A percentile compares a stretch with the other conserved stretches of the same genome.
Conservation (phyloP, 208 protist genomes). For the Lotmaria passim region DNA sequence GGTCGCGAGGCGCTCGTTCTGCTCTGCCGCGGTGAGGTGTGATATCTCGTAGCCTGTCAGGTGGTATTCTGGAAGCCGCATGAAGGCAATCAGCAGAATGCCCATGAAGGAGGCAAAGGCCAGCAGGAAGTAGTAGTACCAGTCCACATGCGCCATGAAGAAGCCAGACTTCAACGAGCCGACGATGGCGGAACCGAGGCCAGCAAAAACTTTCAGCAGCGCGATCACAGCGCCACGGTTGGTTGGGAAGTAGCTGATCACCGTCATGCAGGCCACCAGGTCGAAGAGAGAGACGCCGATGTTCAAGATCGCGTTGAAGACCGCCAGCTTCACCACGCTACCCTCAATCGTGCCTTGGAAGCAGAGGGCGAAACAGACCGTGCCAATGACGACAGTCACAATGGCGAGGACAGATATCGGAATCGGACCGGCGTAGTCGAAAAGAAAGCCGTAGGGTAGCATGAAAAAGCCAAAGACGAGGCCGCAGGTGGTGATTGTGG, state of each 20-base stretch:
- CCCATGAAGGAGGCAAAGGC: slow-evolving; percentile 29
- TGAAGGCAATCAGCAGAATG: slow-evolving; percentile 32
- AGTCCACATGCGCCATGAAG: slow-evolving; percentile 41
- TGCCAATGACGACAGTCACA: slow-evolving; percentile 36
- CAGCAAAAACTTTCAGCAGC: slow-evolving; percentile 64
- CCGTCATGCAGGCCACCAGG: slow-evolving; percentile 43
- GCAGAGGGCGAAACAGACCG: slow-evolving; percentile 51
- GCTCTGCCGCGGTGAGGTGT: slow-evolving; percentile 34
- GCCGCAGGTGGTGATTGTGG: slow-evolving; percentile 54
- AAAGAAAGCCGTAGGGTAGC: slow-evolving; percentile 58
- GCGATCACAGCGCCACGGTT: slow-evolving; percentile 59
- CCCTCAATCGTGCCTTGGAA: slow-evolving; percentile 48
- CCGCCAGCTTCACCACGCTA: slow-evolving; percentile 36
- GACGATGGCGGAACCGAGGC: slow-evolving; percentile 62
- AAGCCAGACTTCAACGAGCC: slow-evolving; percentile 51
- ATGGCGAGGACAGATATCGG: slow-evolving; percentile 39
- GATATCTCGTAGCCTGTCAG: slow-evolving; percentile 53
- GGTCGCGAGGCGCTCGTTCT: slow-evolving; percentile 14
- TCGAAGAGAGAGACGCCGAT: slow-evolving; percentile 44
- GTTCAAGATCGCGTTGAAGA: slow-evolving; percentile 59
- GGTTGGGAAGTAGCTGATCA: slow-evolving; percentile 51
- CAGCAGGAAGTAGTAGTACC: slow-evolving; percentile 67
- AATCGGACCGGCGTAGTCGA: slow-evolving; percentile 61
- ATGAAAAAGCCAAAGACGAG: slow-evolving; percentile 50
- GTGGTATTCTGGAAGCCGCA: slow-evolving; percentile 67